phyloP scores from a whole-genome alignment of 306 rosid genomes.

The Cucurbita pepo region DNA sequence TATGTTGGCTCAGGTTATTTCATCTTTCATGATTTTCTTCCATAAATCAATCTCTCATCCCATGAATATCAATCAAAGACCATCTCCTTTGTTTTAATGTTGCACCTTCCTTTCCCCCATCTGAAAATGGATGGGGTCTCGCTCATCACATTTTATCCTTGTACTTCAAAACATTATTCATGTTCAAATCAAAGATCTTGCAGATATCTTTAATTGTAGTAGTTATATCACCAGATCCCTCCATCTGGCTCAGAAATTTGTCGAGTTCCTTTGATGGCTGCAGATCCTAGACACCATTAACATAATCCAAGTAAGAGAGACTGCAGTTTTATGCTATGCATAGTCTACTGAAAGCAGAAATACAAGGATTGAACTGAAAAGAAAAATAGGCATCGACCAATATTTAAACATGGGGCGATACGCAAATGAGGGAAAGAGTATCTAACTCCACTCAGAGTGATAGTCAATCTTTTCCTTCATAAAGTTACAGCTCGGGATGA shows the following conservation, averaged over 20 bases:
- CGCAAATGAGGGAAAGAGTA: no score
- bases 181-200: constrained; percentile 48
- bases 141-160: constrained; percentile 14
- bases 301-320: background rate
- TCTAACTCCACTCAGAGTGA: no score
- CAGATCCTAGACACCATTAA: constrained; percentile 23
- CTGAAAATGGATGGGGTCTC: background rate
- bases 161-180: constrained; percentile 47
- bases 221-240: constrained; percentile 14
- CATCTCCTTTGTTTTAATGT: background rate
- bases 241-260: constrained; percentile 17
- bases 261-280: constrained; percentile 59
- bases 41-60: background rate
- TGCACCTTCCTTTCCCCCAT: background rate
- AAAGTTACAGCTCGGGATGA: background rate
- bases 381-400: no score
- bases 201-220: constrained; percentile 41
- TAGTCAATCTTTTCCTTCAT: background rate
- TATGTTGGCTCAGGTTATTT: background rate
- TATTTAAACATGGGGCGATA: no score
- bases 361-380: background rate
- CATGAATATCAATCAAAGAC: background rate
- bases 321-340: background rate
- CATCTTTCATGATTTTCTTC: background rate
- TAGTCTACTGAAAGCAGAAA: background rate